These are phyloP conservation scores for Botrytis pseudocinerea DNA, from an alignment of 2,329 filamentous ascomycete species.

Conservation along the genomic window DNA sequence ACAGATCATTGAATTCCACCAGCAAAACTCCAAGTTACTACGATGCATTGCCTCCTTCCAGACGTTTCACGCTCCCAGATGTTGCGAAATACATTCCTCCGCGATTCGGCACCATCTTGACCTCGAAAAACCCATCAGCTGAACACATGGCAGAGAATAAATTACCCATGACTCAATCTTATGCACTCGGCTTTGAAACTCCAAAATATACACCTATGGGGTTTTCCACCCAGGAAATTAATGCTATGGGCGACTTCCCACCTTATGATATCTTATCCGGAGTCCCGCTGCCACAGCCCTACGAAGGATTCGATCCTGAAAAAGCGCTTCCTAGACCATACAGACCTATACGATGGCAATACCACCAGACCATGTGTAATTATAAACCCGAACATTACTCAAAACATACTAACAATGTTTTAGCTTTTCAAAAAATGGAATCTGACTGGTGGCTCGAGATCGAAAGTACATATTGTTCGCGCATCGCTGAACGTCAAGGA, in stretches of 20 bases:
- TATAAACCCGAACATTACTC: constrained; percentile 26
- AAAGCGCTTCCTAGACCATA: constrained; percentile 73
- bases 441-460: constrained; percentile 88
- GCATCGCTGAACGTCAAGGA: constrained; percentile 67
- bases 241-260: constrained; percentile 72
- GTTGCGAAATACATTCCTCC: constrained; percentile 31
- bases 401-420: not conserved
- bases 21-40: constrained; percentile 11
- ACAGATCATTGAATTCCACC: constrained; percentile 17
- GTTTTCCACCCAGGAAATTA: constrained; percentile 69
- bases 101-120: constrained; percentile 29
- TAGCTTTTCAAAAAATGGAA: constrained; percentile 77
- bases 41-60: constrained; percentile 36
- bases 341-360: constrained; percentile 78
- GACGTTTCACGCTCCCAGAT: constrained; percentile 34
- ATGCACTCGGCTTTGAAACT: constrained; percentile 33
- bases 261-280: constrained; percentile 75
- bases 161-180: constrained; percentile 34
- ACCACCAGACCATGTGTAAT: constrained; percentile 91
- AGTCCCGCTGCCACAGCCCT: constrained; percentile 67
- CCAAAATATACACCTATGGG: constrained; percentile 62
- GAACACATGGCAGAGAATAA: constrained; percentile 31
- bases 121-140: constrained; percentile 27
- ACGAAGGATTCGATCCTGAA: constrained; percentile 64
- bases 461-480: constrained; percentile 67